Percentiles rank a stretch among this genome's conserved stretches.
These are phyloP conservation scores for Botryotinia globosa DNA, from an alignment of 2,329 filamentous ascomycete species.

Conservation along the genomic window DNA sequence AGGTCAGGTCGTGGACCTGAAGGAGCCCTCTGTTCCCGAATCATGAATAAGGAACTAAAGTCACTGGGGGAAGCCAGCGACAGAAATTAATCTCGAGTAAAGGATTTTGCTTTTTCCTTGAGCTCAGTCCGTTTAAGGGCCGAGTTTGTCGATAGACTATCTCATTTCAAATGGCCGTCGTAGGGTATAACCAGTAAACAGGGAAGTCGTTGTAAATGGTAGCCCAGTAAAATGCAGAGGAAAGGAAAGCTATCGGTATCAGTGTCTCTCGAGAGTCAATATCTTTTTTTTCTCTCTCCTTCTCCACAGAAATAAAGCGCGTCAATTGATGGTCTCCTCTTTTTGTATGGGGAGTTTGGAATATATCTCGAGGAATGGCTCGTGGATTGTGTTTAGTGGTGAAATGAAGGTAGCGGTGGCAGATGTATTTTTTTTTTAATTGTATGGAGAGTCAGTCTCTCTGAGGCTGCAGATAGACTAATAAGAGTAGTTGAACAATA, in stretches of 20 bases:
- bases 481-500: not conserved
- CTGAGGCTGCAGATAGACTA: not conserved
- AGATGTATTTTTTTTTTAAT: not conserved
- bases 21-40: constrained; percentile 54
- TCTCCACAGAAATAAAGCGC: constrained; percentile 13
- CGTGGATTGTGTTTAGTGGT: constrained; percentile 6
- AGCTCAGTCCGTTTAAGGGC: constrained; percentile 37
- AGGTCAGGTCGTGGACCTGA: constrained; percentile 59
- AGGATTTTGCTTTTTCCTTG: constrained; percentile 23
- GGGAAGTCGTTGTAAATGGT: constrained; percentile 15
- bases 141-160: constrained; percentile 36
- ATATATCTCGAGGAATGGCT: not conserved
- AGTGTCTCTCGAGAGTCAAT: not conserved
- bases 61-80: constrained; percentile 28
- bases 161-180: constrained; percentile 33
- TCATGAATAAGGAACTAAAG: constrained; percentile 41
- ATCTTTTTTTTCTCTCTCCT: not conserved
- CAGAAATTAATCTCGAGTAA: constrained; percentile 24
- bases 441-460: not conserved
- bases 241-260: constrained; percentile 14
- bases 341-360: not conserved
- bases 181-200: constrained; percentile 18
- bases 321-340: constrained; percentile 14
- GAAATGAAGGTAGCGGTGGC: not conserved
- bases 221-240: not conserved